Percentiles rank a stretch among this genome's conserved stretches.
Conservation (phyloP, 2,329 filamentous ascomycete genomes). For the Esteya vermicola region DNA sequence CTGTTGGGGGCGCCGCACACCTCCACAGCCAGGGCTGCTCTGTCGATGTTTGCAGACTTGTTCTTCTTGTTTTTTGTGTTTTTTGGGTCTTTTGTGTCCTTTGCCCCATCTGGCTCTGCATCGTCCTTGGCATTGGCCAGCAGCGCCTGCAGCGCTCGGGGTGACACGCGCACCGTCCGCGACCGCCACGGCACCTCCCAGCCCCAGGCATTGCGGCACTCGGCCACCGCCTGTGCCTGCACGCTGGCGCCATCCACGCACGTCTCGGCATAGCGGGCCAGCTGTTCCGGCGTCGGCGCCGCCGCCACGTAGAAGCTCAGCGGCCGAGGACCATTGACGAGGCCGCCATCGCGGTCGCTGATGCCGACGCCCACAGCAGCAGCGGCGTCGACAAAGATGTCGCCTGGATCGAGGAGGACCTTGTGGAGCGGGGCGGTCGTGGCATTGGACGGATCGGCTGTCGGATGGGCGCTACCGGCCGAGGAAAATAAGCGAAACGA, state of each 20-base stretch:
- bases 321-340: constrained; percentile 26
- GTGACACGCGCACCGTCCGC: constrained; percentile 22
- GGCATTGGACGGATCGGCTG: too few species aligned
- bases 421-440: too few species aligned
- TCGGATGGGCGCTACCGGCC: too few species aligned
- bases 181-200: constrained; percentile 48
- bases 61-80: too few species aligned
- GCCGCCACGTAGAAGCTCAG: constrained; percentile 33
- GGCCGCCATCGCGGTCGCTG: constrained; percentile 15
- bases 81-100: too few species aligned
- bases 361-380: constrained; percentile 21
- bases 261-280: constrained; percentile 24
- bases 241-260: constrained; percentile 41
- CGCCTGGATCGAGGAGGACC: too few species aligned
- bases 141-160: constrained; percentile 8
- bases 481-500: constrained; percentile 10
- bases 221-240: constrained; percentile 20
- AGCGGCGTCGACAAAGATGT: constrained; percentile 33
- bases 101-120: too few species aligned
- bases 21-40: background rate
- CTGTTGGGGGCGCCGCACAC: constrained; percentile 8
- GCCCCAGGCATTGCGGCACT: constrained; percentile 34
- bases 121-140: constrained; percentile 5
- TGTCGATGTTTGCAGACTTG: background rate
- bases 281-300: constrained; percentile 21